Conservation (phyloP, 352 stramenopile genomes). For the Globisporangium camurandrum region DNA sequence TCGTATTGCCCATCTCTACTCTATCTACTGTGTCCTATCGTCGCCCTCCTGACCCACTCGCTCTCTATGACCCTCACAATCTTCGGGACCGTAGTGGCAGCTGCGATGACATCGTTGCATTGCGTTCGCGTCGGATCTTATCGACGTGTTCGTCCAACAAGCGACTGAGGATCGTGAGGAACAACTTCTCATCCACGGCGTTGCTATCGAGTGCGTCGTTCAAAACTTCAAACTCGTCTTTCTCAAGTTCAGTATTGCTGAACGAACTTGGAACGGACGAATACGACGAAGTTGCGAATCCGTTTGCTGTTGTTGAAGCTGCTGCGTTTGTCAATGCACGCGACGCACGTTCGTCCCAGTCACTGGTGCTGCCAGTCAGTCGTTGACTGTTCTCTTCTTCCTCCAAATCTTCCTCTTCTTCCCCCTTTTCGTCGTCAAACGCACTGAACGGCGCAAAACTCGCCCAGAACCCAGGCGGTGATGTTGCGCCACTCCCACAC, state of each 20-base stretch:
- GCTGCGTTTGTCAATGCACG: constrained; percentile 38
- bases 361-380: too few relatives aligned
- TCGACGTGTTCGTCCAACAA: constrained; percentile 66
- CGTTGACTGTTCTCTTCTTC: too few relatives aligned
- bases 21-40: too few relatives aligned
- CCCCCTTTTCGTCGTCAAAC: constrained; percentile 42
- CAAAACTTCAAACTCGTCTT: constrained; percentile 71
- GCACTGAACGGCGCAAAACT: constrained; percentile 63
- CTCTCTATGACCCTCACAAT: constrained; percentile 1
- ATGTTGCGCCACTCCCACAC: constrained; percentile 23
- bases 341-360: constrained; percentile 57
- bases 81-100: constrained; percentile 1
- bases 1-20: too few relatives aligned
- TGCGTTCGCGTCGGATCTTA: constrained; percentile 14
- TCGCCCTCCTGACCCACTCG: too few relatives aligned
- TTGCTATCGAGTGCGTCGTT: constrained; percentile 56
- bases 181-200: constrained; percentile 65
- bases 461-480: constrained; percentile 71
- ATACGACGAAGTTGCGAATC: not conserved
- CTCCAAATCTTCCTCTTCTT: constrained; percentile 23
- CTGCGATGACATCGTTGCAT: constrained; percentile 12
- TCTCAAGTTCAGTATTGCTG: constrained; percentile 37
- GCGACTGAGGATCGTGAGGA: constrained; percentile 49
- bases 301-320: constrained; percentile 13
- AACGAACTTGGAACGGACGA: constrained; percentile 17